Evolutionary conservation across 1,139 yeast species (phyloP).

Genomic region (Candida sojae): DNA sequence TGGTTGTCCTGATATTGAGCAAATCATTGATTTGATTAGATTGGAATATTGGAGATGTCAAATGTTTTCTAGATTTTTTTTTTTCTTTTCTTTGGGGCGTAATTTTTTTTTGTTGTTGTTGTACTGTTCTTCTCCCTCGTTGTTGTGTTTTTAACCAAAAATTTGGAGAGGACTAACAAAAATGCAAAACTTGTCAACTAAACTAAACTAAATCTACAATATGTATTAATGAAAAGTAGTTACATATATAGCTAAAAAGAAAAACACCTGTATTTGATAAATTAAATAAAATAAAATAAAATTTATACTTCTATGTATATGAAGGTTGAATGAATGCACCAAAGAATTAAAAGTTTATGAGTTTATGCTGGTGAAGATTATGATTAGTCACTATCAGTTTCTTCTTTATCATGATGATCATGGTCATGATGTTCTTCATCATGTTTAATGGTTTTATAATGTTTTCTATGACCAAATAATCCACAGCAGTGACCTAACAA

Average conservation of each 20-base stretch:
- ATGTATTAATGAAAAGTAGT: background rate
- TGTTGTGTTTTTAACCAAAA: too few species aligned
- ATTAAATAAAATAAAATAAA: background rate
- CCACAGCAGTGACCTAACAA: slow-evolving; percentile 50
- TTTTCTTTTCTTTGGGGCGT: background rate
- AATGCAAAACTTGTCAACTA: too few species aligned
- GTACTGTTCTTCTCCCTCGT: background rate
- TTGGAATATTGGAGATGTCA: background rate
- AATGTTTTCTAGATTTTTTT: background rate
- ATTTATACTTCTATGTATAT: background rate
- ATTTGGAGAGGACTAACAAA: too few species aligned
- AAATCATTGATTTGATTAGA: slow-evolving; percentile 11
- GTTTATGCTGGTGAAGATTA: background rate
- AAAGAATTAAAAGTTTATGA: background rate
- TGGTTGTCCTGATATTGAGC: slow-evolving; percentile 62
- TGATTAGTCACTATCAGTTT: slow-evolving; percentile 5
- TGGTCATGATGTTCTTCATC: slow-evolving; percentile 12
- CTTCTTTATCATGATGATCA: slow-evolving; percentile 23
- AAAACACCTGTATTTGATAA: background rate
- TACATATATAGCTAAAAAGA: background rate
- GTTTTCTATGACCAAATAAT: slow-evolving; percentile 34
- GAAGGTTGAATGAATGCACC: background rate
- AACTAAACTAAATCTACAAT: too few species aligned
- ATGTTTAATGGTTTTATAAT: slow-evolving; percentile 22
- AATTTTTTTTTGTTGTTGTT: background rate